Percentiles rank a stretch among this genome's conserved stretches.
These are phyloP conservation scores for Claviceps sp. DNA, from an alignment of 2,329 filamentous ascomycete genomes.

Conservation along the genomic window DNA sequence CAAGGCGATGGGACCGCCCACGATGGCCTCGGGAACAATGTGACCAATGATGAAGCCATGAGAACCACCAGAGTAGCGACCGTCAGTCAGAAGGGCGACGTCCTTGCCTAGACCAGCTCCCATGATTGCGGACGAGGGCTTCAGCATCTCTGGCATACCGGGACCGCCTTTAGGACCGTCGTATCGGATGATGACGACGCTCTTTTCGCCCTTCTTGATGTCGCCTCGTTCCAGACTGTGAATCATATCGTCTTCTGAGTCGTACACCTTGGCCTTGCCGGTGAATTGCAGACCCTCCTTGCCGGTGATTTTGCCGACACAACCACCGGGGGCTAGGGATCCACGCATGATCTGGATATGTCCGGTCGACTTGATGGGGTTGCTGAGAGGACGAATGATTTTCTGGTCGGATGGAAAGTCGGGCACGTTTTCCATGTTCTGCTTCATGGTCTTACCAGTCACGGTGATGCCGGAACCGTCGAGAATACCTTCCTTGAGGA, in stretches of 20 bases:
- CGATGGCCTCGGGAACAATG: slow-evolving; percentile 76
- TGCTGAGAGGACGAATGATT: slow-evolving; percentile 67
- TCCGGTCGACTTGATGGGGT: slow-evolving; percentile 77
- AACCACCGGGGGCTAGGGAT: slow-evolving; percentile 72
- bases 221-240: slow-evolving; percentile 60
- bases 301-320: slow-evolving; percentile 86
- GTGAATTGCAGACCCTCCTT: slow-evolving; percentile 80
- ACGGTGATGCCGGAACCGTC: slow-evolving; percentile 72
- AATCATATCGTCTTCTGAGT: slow-evolving; percentile 74
- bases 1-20: slow-evolving; percentile 72
- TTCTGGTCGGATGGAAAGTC: slow-evolving; percentile 63
- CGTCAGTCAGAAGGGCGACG: slow-evolving; percentile 61
- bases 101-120: slow-evolving; percentile 70
- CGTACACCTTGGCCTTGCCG: slow-evolving; percentile 69
- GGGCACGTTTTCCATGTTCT: slow-evolving; percentile 69
- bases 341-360: slow-evolving; percentile 83
- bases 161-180: slow-evolving; percentile 89
- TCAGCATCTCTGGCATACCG: slow-evolving; percentile 91
- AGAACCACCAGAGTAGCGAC: slow-evolving; percentile 65
- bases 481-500: slow-evolving; percentile 70
- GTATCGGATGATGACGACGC: slow-evolving; percentile 83
- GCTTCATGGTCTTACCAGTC: slow-evolving; percentile 76
- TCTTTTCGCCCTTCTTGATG: slow-evolving; percentile 76
- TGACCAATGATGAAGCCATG: slow-evolving; percentile 84
- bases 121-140: slow-evolving; percentile 88